These are phyloP conservation scores for Lactarius deliciosus DNA, from an alignment of 768 basidiomycete species.

Conservation along the genomic window DNA sequence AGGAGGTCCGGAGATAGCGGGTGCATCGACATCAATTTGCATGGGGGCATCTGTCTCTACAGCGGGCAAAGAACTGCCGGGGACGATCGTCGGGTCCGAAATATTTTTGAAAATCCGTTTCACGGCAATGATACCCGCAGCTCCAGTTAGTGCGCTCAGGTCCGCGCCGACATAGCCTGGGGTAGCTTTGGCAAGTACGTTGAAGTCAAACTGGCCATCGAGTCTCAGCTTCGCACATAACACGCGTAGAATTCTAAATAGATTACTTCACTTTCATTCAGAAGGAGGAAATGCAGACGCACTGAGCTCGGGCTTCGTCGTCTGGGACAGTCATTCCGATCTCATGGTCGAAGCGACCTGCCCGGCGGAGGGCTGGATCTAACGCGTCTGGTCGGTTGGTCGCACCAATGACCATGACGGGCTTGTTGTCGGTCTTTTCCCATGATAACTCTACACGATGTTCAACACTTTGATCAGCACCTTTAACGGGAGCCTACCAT, in stretches of 20 bases:
- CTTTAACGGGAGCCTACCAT: constrained; percentile 56
- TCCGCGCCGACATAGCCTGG: constrained; percentile 76
- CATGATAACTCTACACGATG: constrained; percentile 76
- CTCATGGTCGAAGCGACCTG: constrained; percentile 96
- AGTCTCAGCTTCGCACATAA: constrained; percentile 81
- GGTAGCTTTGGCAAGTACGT: constrained; percentile 64
- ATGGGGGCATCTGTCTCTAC: constrained; percentile 33
- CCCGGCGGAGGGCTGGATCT: constrained; percentile 89
- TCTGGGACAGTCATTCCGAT: constrained; percentile 98
- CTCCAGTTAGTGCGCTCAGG: constrained; percentile 83
- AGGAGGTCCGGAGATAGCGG: constrained; percentile 4
- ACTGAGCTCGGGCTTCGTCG: constrained; percentile 88
- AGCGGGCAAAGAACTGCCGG: constrained; percentile 36
- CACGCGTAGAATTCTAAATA: constrained; percentile 77
- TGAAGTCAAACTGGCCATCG: constrained; percentile 86
- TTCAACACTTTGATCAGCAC: not conserved
- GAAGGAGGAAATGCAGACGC: constrained; percentile 33
- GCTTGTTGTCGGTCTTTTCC: constrained; percentile 91
- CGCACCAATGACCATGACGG: constrained; percentile 92
- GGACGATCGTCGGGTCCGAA: constrained; percentile 59
- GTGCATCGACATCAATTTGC: constrained; percentile 37
- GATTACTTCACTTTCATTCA: not conserved
- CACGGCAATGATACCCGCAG: constrained; percentile 93
- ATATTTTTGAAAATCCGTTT: constrained; percentile 86
- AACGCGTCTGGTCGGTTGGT: constrained; percentile 96